Evolutionary conservation across 768 basidiomycete genomes (phyloP).

Genomic region (Xerocomellus intermedius): DNA sequence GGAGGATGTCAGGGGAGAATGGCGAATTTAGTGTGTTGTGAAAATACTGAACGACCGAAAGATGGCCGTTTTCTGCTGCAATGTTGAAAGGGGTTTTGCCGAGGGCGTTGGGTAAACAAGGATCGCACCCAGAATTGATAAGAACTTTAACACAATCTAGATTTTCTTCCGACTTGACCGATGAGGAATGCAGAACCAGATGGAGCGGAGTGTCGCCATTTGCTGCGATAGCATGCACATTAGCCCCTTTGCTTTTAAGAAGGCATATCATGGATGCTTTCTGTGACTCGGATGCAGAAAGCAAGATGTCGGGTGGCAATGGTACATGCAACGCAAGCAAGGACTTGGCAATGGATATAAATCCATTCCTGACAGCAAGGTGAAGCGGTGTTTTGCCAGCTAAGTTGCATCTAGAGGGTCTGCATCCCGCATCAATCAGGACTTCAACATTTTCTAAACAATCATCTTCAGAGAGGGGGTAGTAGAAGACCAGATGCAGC

Average conservation of each 20-base stretch:
- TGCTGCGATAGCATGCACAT: background rate
- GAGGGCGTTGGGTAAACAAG: background rate
- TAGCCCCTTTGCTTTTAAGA: background rate
- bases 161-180: background rate
- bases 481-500: background rate
- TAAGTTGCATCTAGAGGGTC: background rate
- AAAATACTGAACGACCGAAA: background rate
- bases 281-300: background rate
- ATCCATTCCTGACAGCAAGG: background rate
- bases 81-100: background rate
- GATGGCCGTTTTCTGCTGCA: background rate
- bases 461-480: background rate
- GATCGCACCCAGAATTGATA: background rate
- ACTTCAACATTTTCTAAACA: background rate
- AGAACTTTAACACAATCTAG: background rate
- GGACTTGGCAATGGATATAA: background rate
- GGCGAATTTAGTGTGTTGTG: background rate
- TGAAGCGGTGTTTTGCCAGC: background rate
- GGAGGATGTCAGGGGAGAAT: background rate
- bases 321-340: background rate
- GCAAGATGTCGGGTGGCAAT: background rate
- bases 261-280: background rate
- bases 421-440: constrained; percentile 9
- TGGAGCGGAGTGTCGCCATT: background rate
- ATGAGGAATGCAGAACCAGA: background rate